Evolutionary conservation across 2,329 filamentous ascomycete genomes (phyloP), one percentile per base, ranked within the genome.

Genomic region (Colletotrichum tofieldiae): DNA sequence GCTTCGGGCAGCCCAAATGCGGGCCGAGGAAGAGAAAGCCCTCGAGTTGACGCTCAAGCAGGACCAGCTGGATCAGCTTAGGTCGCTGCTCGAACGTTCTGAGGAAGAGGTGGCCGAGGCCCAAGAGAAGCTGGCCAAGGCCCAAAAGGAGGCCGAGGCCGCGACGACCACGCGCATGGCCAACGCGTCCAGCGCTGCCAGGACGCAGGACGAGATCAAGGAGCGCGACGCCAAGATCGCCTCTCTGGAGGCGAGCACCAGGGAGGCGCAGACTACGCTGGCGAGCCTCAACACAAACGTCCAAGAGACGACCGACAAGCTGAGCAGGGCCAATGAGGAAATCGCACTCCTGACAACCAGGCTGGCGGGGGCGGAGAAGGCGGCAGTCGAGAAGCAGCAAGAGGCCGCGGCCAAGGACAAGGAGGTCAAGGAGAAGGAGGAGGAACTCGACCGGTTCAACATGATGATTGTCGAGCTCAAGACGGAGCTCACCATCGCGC

Each of bases 401-500:
- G 81, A 85, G 45, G 78, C 82, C n/a, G 79, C 81, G 43, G 79
- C 79, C 37, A 77, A 79, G 59, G 77, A 82, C 61, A 79, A 79
- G 72, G 78, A 83, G 67, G 78, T 84, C 74, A 84, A 84, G 76
- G 82, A 83, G 73, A 87, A 86, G 80, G 86, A 89, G 65, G 82
- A 84, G 58, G 86, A 89, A 73, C 77, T 88, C 45, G 87, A 89
- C 62, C 80, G 82, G 66, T 81, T 88, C 65, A 88, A 87, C 78
- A 82, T 85, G 77, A 84, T 85, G 77, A 78, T 90, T 66, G 86
- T 88, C 43, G 88, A 90, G 80, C 84, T 89, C 78, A 91, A 91
- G 84, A 90, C 88, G 65, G 89, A 91, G 76, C 83, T 90, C 71
- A 90, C 89, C 56, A 86, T 91, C 76, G 87, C 88, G 62, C 87